Evolutionary conservation across 495 filamentous ascomycete species (phyloP), one percentile per base, ranked within the genome.

Genomic region (Hypoxylon perforatum): DNA sequence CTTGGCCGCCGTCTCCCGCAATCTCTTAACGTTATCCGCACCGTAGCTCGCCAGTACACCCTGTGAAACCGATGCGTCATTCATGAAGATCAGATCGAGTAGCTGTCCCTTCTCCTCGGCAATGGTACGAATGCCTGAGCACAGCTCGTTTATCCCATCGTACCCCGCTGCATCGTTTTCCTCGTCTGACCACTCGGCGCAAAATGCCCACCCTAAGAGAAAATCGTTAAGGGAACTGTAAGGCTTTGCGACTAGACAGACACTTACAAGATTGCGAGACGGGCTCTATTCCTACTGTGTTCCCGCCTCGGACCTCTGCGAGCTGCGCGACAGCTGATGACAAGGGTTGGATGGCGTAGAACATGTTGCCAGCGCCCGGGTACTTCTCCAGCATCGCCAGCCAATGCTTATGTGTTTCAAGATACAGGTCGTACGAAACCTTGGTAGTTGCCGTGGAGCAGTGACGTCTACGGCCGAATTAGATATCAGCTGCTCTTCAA

Each of bases 21-120:
- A 55, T 39, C 48, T 74, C 14, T 30, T 59, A 28, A 76, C 11
- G 49, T 75, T 77, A 12, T 23, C 61, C 11, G 53, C 22, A 1
- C 78, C 78, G 66, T 80, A 81, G 17, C 73, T 53, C 6, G 44
- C 22, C 30, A 81, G 65, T 2, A 77, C 63, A 17, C 69, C 39
- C 59, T 80, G 76, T 17, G 67, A 61, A 0, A 18, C 15, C 36
- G 17, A 18, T 17, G 52, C 58, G 47, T 69, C 65, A 18, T 63
- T 63, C 65, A 63, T 63, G 48, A 49, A 64, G 0, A 60, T 12
- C 15, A 55, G 44, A 7, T 42, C 41, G 0, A 69, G 15, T 10
- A 45, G 18, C 14, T 58, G 15, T 0, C 54, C 59, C 14, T 61
- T n/a, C 9, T 52, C 30, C 22, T 23, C 15, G 23, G 45, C 66